Base-by-base conservation (phyloP, 495 filamentous ascomycete species). In the Niebla homalea region DNA sequence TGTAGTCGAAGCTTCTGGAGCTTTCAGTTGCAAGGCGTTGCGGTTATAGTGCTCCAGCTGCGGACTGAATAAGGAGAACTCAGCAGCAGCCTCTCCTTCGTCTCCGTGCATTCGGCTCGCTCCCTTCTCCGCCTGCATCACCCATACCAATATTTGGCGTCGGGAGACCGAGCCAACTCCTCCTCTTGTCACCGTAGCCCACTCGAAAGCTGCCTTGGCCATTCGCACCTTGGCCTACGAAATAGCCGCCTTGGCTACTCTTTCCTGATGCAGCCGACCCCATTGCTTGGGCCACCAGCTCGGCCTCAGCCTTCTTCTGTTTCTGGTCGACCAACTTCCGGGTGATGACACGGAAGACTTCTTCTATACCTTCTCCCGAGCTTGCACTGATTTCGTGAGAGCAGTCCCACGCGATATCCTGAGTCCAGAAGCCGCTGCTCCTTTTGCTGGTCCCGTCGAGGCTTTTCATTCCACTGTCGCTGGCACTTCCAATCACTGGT, bases 361-460 rank as follows among this genome's bases (percentile, higher is more conserved):
- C 92, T 46, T 98, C 92, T 11, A 98, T 87, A 3, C 90, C 90
- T 70, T 97, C 90, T 16, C 92, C 92, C 61, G 85, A 86, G 71
- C 89, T 86, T 20, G 90, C 89, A 58, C 81, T 87, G 57, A 98
- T 90, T 69, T 98, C 90, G 66, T 97, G 90, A 59, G 90, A 96
- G 54, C 86, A 90, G 60, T 95, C 89, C 89, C 89, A 95, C 11
- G 87, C 87, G 7, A 86, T 81, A 57, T 95, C 88, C 59, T 92
- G 85, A 2, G 84, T 85, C 88, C 88, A 94, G 61, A 93, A 89
- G 5, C 84, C 86, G 35, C 78, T 83, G 53, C 78, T 85, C 35
- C 87, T 77, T 62, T 93, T 93, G 63, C 76, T 83, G 40, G 18
- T 46, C 18, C 47, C 47, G 61, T 79, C 78, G 5, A 84, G 80